These are phyloP conservation scores for Carex sylvatica DNA, from an alignment of 202 grass and related monocot species.

Conservation along the genomic window DNA sequence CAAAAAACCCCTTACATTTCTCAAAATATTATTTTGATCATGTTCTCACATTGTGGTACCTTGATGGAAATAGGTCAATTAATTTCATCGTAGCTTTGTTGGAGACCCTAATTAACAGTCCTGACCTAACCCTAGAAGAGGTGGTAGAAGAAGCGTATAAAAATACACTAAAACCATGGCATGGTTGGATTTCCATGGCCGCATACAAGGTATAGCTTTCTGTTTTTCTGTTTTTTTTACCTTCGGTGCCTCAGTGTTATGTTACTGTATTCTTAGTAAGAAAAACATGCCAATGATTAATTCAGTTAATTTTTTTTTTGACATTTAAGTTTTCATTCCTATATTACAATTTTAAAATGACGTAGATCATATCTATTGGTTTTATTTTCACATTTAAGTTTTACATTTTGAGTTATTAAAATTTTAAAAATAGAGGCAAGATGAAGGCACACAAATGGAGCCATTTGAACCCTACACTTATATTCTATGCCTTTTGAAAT, in stretches of 20 bases:
- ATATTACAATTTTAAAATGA: too few relatives aligned
- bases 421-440: too few relatives aligned
- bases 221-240: not conserved
- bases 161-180: conserved; percentile 67
- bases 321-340: too few relatives aligned
- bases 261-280: not conserved
- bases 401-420: too few relatives aligned
- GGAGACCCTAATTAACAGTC: conserved; percentile 42
- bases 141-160: conserved; percentile 68
- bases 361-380: too few relatives aligned
- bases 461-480: too few relatives aligned
- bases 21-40: not conserved
- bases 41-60: not conserved
- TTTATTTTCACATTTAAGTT: too few relatives aligned
- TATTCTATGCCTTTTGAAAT: not conserved
- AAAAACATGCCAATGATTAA: not conserved
- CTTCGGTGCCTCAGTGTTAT: not conserved
- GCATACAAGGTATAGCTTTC: conserved; percentile 71
- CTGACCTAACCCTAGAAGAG: conserved; percentile 42
- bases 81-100: conserved; percentile 58
- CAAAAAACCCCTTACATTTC: not conserved
- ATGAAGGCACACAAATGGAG: too few relatives aligned
- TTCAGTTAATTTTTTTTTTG: too few relatives aligned
- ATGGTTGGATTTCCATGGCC: conserved; percentile 85
- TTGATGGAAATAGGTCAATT: conserved; percentile 45